These are phyloP conservation scores for Myxozyma mucilagina DNA, from an alignment of 805 yeast genomes.

Conservation along the genomic window DNA sequence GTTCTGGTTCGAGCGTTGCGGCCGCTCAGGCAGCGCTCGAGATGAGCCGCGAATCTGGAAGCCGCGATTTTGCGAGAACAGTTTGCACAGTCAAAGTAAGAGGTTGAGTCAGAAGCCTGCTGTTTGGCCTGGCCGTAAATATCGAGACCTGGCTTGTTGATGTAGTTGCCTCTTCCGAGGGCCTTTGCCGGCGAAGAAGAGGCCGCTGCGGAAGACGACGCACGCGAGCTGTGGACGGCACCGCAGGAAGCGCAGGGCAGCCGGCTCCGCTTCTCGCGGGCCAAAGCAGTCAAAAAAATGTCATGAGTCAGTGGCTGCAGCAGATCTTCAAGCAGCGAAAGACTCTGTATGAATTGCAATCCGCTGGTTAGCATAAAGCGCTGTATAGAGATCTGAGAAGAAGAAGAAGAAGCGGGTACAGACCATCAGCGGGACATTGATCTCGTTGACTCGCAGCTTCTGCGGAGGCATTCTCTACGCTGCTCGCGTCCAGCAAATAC, in stretches of 20 bases:
- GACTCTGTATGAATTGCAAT: slow-evolving; percentile 12
- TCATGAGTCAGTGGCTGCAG: slow-evolving; percentile 32
- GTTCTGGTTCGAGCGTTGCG: slow-evolving; percentile 39
- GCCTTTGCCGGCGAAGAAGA: neutral
- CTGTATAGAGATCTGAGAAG: neutral
- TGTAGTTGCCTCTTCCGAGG: slow-evolving; percentile 23
- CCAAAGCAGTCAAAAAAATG: slow-evolving; percentile 23
- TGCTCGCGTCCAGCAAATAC: too few relatives aligned
- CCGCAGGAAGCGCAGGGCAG: slow-evolving; percentile 31
- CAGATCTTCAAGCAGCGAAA: slow-evolving; percentile 28
- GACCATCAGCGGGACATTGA: slow-evolving; percentile 16
- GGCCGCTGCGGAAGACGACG: neutral
- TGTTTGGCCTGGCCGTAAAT: slow-evolving; percentile 45
- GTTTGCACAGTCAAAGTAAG: slow-evolving; percentile 72
- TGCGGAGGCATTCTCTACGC: slow-evolving; percentile 1
- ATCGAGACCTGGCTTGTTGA: slow-evolving; percentile 42
- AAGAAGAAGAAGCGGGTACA: neutral
- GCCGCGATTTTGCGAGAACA: slow-evolving; percentile 89
- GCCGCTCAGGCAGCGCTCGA: slow-evolving; percentile 85
- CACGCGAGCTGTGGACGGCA: slow-evolving; percentile 25
- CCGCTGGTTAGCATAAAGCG: neutral
- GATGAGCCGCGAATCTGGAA: slow-evolving; percentile 87
- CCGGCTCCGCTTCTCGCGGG: slow-evolving; percentile 30
- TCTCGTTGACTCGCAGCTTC: slow-evolving; percentile 12
- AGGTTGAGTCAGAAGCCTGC: slow-evolving; percentile 47